Evolutionary conservation across 2,329 filamentous ascomycete genomes (phyloP).

Genomic region (Pseudogymnoascus sp.): DNA sequence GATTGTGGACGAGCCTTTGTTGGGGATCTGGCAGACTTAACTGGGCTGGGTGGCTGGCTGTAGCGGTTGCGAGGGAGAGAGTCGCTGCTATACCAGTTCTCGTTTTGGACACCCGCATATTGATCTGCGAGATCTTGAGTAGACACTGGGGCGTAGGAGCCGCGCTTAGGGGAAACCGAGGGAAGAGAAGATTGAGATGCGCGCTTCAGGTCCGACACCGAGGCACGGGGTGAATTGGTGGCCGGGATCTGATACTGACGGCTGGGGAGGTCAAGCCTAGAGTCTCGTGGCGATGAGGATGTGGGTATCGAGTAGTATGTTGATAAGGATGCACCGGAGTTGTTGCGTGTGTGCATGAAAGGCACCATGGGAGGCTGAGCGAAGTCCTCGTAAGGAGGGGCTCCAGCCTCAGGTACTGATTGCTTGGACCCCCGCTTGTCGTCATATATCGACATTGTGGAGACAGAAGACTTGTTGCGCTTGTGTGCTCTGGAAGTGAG

Average conservation of each 20-base stretch:
- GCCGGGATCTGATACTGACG: slow-evolving; percentile 45
- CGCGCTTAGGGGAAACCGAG: neutral
- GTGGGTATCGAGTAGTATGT: slow-evolving; percentile 44
- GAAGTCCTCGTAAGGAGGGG: slow-evolving; percentile 36
- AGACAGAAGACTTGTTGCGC: slow-evolving; percentile 51
- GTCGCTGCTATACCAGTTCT: slow-evolving; percentile 7
- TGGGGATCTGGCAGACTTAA: neutral
- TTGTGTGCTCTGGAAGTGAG: slow-evolving; percentile 68
- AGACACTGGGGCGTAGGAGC: neutral
- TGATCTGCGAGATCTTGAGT: neutral
- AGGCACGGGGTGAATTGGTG: slow-evolving; percentile 38
- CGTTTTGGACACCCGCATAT: neutral
- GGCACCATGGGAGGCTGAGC: slow-evolving; percentile 53
- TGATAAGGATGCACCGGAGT: slow-evolving; percentile 50
- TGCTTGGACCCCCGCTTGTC: neutral
- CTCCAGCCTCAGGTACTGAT: slow-evolving; percentile 28
- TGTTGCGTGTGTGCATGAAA: slow-evolving; percentile 67
- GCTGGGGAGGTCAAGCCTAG: slow-evolving; percentile 46
- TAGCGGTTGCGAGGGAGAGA: neutral
- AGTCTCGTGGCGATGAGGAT: slow-evolving; percentile 40
- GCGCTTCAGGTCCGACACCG: slow-evolving; percentile 40
- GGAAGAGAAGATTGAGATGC: slow-evolving; percentile 32
- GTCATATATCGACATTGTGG: slow-evolving; percentile 19
- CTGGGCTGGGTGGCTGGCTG: neutral
- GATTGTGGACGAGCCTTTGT: neutral